A percentile compares a stretch with the other conserved stretches of the same genome.
These are phyloP conservation scores for Xylaria digitata DNA, from an alignment of 2,329 filamentous ascomycete species.

Conservation along the genomic window DNA sequence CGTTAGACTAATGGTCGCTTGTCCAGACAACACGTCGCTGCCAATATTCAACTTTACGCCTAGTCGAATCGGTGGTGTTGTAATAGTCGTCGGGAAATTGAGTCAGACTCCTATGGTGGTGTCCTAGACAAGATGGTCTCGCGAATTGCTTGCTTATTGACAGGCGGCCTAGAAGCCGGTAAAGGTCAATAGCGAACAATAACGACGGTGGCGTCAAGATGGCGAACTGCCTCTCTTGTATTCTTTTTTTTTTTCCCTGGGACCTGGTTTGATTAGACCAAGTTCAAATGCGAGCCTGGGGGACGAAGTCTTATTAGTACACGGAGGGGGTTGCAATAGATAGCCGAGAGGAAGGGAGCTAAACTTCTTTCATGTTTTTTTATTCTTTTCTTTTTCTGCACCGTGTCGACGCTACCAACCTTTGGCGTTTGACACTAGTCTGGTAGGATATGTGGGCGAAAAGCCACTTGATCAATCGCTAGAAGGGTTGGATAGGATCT, in stretches of 20 bases:
- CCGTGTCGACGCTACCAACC: slow-evolving; percentile 32
- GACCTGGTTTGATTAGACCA: slow-evolving; percentile 43
- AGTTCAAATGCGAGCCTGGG: slow-evolving; percentile 32
- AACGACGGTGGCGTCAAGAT: slow-evolving; percentile 44
- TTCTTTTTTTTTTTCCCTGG: slow-evolving; percentile 28
- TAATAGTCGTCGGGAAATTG: slow-evolving; percentile 31
- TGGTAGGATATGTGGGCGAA: slow-evolving; percentile 24
- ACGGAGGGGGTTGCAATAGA: slow-evolving; percentile 40
- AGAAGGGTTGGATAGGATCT: slow-evolving; percentile 29
- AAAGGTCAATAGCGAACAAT: slow-evolving; percentile 36
- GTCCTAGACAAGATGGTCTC: slow-evolving; percentile 32
- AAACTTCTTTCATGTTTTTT: slow-evolving; percentile 32
- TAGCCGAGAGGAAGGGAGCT: slow-evolving; percentile 32
- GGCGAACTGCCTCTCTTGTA: slow-evolving; percentile 42
- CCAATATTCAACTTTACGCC: slow-evolving; percentile 25
- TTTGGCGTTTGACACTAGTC: slow-evolving; percentile 32
- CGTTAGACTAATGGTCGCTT: slow-evolving; percentile 34
- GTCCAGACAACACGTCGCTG: slow-evolving; percentile 31
- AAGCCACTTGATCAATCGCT: slow-evolving; percentile 37
- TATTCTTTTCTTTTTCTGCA: slow-evolving; percentile 34
- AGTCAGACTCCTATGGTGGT: slow-evolving; percentile 39
- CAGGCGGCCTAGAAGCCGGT: slow-evolving; percentile 39
- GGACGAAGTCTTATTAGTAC: slow-evolving; percentile 34
- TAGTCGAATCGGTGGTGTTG: slow-evolving; percentile 19
- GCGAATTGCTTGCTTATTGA: slow-evolving; percentile 35